These are phyloP conservation scores for Colletotrichum lentis DNA, from an alignment of 2,329 filamentous ascomycete genomes.

Conservation along the genomic window DNA sequence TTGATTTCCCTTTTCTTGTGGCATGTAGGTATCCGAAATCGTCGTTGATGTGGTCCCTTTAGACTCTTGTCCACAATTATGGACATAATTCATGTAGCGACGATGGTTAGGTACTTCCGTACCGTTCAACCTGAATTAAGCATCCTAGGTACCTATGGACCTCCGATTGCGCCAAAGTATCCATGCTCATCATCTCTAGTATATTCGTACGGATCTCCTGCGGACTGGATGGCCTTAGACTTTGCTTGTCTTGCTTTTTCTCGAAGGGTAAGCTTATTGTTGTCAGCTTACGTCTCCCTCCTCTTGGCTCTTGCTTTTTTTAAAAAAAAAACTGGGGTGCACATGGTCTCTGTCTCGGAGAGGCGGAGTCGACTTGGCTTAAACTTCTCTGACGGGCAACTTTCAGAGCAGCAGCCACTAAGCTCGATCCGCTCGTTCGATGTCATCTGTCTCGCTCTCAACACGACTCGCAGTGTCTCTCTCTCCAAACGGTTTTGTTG, in stretches of 20 bases:
- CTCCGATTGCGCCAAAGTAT: slow-evolving; percentile 1
- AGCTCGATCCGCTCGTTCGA: slow-evolving; percentile 2
- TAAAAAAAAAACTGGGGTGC: slow-evolving; percentile 15
- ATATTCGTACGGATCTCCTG: background rate
- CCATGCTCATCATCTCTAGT: slow-evolving; percentile 9
- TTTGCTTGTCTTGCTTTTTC: slow-evolving; percentile 7
- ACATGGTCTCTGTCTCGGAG: background rate
- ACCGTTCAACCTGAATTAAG: background rate
- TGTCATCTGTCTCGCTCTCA: slow-evolving; percentile 15
- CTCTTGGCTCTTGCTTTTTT: too few species aligned
- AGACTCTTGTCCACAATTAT: background rate
- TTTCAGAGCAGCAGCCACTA: slow-evolving; percentile 14
- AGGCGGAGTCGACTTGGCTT: slow-evolving; percentile 28
- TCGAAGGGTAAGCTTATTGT: slow-evolving; percentile 34
- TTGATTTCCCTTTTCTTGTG: background rate
- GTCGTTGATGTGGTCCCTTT: background rate
- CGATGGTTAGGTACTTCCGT: slow-evolving; percentile 13
- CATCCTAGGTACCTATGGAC: slow-evolving; percentile 2
- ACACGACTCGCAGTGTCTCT: background rate
- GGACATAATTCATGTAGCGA: background rate
- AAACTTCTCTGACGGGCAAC: slow-evolving; percentile 27
- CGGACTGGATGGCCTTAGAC: slow-evolving; percentile 11
- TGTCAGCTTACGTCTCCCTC: slow-evolving; percentile 32
- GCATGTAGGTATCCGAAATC: background rate
- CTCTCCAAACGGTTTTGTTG: background rate